Percentiles rank a stretch among this genome's conserved stretches.
Evolutionary conservation across 768 basidiomycete genomes (phyloP).

Genomic region (Kwoniella sp.): DNA sequence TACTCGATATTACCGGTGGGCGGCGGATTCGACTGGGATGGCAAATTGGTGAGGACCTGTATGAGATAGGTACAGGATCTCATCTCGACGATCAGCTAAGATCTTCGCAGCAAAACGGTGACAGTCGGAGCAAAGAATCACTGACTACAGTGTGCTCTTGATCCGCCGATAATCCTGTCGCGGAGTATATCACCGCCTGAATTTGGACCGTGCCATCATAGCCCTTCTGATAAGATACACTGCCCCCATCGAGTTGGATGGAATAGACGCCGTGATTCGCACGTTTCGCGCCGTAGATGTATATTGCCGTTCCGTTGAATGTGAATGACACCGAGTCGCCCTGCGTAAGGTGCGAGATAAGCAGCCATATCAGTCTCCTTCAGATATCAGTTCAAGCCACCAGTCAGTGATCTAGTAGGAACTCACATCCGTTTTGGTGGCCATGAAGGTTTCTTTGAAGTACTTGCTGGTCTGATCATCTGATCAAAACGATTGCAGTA

Average conservation of each 20-base stretch:
- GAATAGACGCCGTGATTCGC: constrained; percentile 36
- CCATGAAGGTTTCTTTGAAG: constrained; percentile 21
- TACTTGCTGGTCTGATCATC: constrained; percentile 15
- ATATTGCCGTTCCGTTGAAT: constrained; percentile 40
- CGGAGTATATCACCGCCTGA: constrained; percentile 19
- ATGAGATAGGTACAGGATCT: too few relatives aligned
- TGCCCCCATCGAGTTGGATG: constrained; percentile 9
- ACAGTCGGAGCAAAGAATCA: not conserved
- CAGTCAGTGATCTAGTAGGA: not conserved
- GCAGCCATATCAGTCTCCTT: not conserved
- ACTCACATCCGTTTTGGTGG: constrained; percentile 20
- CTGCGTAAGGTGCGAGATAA: constrained; percentile 11
- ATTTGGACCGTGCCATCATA: not conserved
- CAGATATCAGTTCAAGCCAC: not conserved
- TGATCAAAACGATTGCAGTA: not conserved
- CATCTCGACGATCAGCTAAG: too few relatives aligned
- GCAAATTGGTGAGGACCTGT: constrained; percentile 13
- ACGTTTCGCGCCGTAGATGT: constrained; percentile 33
- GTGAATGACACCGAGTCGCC: constrained; percentile 32
- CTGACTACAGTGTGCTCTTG: constrained; percentile 33
- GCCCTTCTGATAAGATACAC: constrained; percentile 4
- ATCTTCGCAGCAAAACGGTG: too few relatives aligned
- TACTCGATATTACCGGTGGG: constrained; percentile 16
- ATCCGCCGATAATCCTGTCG: constrained; percentile 15
- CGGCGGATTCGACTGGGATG: constrained; percentile 15